These are phyloP conservation scores for Quaeritorhiza haematococci DNA, from an alignment of 371 early-diverging fungal genomes.

Conservation along the genomic window DNA sequence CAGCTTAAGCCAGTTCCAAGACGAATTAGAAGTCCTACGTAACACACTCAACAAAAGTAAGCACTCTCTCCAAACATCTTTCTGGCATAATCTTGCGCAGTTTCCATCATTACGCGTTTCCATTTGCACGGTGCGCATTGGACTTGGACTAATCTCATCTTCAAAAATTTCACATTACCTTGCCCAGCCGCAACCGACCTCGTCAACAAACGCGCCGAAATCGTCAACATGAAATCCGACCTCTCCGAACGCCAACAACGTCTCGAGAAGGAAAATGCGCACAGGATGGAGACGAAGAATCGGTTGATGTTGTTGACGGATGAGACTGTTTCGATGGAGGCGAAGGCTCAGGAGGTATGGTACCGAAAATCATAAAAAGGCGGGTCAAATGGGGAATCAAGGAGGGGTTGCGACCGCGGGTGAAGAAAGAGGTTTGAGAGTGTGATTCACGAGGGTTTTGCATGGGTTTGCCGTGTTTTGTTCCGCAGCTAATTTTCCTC, in stretches of 20 bases:
- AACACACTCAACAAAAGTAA: conserved; percentile 42
- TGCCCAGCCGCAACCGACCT: conserved; percentile 39
- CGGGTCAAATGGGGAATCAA: too few relatives aligned
- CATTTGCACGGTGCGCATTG: background rate
- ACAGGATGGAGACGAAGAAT: conserved; percentile 18
- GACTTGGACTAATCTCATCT: background rate
- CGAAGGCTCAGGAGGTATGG: conserved; percentile 37
- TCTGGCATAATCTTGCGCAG: too few relatives aligned
- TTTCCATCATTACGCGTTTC: too few relatives aligned
- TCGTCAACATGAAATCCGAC: conserved; percentile 30
- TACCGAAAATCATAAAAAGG: too few relatives aligned
- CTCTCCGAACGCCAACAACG: conserved; percentile 25
- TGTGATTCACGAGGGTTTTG: background rate
- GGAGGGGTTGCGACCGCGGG: too few relatives aligned
- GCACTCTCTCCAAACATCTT: background rate
- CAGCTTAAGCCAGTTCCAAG: conserved; percentile 36
- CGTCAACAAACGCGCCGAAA: conserved; percentile 29
- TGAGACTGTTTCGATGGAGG: conserved; percentile 41
- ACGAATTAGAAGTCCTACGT: conserved; percentile 45
- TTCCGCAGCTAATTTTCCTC: too few relatives aligned
- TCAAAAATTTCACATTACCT: too few relatives aligned
- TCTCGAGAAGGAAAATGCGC: conserved; percentile 25
- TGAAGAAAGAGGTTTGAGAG: too few relatives aligned
- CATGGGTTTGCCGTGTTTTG: too few relatives aligned
- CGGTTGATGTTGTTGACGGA: conserved; percentile 28